Evolutionary conservation across 768 basidiomycete species (phyloP).

Genomic region (Tylopilus subfusipes): DNA sequence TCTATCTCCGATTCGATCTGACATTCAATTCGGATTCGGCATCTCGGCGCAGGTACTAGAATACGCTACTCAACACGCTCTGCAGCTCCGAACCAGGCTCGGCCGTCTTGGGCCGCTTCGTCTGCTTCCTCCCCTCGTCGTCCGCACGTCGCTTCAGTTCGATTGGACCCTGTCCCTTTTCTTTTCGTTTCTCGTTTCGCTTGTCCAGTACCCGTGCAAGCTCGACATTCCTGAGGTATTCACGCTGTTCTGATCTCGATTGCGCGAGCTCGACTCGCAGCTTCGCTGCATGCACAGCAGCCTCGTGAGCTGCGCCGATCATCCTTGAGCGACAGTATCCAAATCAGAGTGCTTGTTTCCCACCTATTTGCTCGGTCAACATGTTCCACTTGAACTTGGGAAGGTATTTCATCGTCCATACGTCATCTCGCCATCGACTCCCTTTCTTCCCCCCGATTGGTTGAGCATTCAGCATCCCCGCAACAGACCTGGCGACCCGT

Average conservation of each 20-base stretch:
- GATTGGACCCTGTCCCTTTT: conserved; percentile 50
- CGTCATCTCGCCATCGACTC: conserved; percentile 88
- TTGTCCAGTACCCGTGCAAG: conserved; percentile 83
- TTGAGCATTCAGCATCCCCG: conserved; percentile 94
- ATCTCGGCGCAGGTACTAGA: conserved; percentile 33
- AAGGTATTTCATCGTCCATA: conserved; percentile 99
- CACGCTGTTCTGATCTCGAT: conserved; percentile 83
- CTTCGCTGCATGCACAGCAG: conserved; percentile 81
- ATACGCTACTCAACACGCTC: conserved; percentile 49
- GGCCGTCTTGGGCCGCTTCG: conserved; percentile 8
- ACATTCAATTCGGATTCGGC: conserved; percentile 9
- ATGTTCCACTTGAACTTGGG: conserved; percentile 99
- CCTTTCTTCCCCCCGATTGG: conserved; percentile 93
- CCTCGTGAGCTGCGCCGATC: conserved; percentile 73
- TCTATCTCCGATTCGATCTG: conserved; percentile 27
- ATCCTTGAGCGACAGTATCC: conserved; percentile 7
- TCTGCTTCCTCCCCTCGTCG: conserved; percentile 7
- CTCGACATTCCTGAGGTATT: conserved; percentile 93
- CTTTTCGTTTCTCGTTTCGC: conserved; percentile 63
- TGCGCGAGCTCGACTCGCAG: conserved; percentile 90
- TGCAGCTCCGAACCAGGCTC: conserved; percentile 32
- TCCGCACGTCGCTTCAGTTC: conserved; percentile 20
- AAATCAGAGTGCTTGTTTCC: conserved; percentile 33
- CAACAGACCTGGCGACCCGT: conserved; percentile 81
- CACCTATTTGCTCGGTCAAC: conserved; percentile 97